Evolutionary conservation across 2,329 filamentous ascomycete genomes (phyloP), one percentile per base, ranked within the genome.

Genomic region (Byssothecium circinans): DNA sequence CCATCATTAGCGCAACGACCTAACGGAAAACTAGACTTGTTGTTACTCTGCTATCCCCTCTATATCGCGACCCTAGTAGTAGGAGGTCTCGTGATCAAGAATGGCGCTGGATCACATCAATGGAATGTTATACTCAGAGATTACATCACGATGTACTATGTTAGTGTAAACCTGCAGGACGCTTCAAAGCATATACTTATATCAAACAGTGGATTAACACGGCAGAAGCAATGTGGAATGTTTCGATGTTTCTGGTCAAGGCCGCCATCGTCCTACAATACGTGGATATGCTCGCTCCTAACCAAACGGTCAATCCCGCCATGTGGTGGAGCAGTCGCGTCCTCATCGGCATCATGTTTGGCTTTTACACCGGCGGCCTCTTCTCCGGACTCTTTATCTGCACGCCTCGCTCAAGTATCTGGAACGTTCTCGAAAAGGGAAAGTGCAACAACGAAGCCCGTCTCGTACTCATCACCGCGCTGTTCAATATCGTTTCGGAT

Each of bases 401-500:
- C 38, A 41, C 23, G 12, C 38, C 38, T 25, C 20, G 38, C 18
- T 29, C 10, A 5, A 41, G 17, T 11, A 41, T 41, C 23, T 41
- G 23, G 38, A 30, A 41, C 17, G n/a, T 30, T n/a, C 8, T 41
- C 20, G 23, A 29, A 3, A 41, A 41, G 15, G 23, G 22, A 3
- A 29, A 41, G 17, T 41, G 38, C 17, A 29, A 18, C n/a, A 18
- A 41, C n/a, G 23, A 41, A 30, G 23, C 14, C 8, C n/a, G 23
- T 41, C 22, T 29, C 8, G 25, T 30, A 5, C 22, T 30, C 10
- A 29, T 30, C 14, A 30, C 25, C 6, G 22, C 23, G 23, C 10
- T 41, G 12, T 41, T 30, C 23, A 30, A 41, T n/a, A 41, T 41
- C 18, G 14, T 41, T n/a, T 27, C 38, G n/a, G 22, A 41, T 41